Conservation (phyloP, 208 protist genomes). For the Trypanosoma brucei region DNA sequence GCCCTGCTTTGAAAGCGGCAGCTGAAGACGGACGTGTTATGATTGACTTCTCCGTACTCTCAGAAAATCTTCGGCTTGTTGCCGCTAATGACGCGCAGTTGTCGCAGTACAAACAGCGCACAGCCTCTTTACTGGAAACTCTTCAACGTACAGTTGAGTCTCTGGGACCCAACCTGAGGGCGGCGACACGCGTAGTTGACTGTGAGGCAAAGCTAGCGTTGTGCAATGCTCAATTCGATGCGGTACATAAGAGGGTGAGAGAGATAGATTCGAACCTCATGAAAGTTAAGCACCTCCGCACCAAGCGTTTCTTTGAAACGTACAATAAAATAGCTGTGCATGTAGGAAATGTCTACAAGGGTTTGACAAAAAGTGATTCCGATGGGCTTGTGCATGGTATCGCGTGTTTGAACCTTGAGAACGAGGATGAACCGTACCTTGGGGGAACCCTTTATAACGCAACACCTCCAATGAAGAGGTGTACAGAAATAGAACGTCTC, state of each 20-base stretch:
- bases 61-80: slow-evolving; percentile 36
- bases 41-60: slow-evolving; percentile 73
- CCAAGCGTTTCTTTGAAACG: slow-evolving; percentile 87
- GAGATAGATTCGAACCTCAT: slow-evolving; percentile 79
- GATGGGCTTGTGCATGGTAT: slow-evolving; percentile 80
- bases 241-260: slow-evolving; percentile 56
- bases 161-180: slow-evolving; percentile 83
- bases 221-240: slow-evolving; percentile 71
- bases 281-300: slow-evolving; percentile 84
- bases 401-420: slow-evolving; percentile 94
- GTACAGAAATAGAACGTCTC: slow-evolving; percentile 96
- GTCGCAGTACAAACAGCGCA: slow-evolving; percentile 55
- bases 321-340: slow-evolving; percentile 89
- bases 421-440: slow-evolving; percentile 95
- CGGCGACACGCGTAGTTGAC: slow-evolving; percentile 44
- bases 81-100: slow-evolving; percentile 46
- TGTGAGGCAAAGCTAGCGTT: slow-evolving; percentile 75
- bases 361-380: slow-evolving; percentile 88
- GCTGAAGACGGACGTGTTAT: slow-evolving; percentile 28
- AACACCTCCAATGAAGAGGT: slow-evolving; percentile 97
- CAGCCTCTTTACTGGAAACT: slow-evolving; percentile 44
- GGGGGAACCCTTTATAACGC: slow-evolving; percentile 95
- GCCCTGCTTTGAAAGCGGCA: background rate
- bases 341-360: slow-evolving; percentile 94
- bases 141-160: slow-evolving; percentile 65